Evolutionary conservation across 108 stramenopile species (phyloP).

Genomic region (Heterococcus sp.): DNA sequence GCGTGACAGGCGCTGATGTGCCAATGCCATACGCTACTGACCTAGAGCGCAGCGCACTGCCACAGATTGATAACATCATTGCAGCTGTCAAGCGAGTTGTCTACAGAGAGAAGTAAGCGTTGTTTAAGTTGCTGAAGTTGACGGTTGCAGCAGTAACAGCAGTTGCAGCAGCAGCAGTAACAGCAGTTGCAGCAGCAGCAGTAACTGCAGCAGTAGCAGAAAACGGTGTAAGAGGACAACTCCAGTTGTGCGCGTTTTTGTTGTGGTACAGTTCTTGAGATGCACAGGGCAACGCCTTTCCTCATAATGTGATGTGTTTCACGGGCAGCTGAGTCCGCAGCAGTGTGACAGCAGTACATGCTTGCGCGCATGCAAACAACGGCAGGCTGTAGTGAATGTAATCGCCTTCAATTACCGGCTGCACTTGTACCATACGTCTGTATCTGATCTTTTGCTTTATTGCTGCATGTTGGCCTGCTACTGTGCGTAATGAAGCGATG

Average conservation of each 20-base stretch:
- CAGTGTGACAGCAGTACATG: too few relatives aligned
- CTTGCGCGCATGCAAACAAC: too few relatives aligned
- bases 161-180: background rate
- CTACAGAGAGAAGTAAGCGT: conserved; percentile 61
- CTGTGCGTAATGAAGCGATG: too few relatives aligned
- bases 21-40: conserved; percentile 98
- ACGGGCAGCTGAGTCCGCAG: too few relatives aligned
- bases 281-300: background rate
- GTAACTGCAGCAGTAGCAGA: background rate
- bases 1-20: conserved; percentile 94
- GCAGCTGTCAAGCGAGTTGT: conserved; percentile 79
- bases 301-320: too few relatives aligned
- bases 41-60: conserved; percentile 85
- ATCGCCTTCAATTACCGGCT: too few relatives aligned
- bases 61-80: conserved; percentile 84
- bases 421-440: too few relatives aligned
- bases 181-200: background rate
- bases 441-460: too few relatives aligned
- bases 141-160: background rate
- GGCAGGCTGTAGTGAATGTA: too few relatives aligned
- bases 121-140: too few relatives aligned
- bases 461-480: too few relatives aligned
- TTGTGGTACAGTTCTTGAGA: background rate
- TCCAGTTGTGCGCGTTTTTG: background rate
- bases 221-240: background rate